phyloP scores from a whole-genome alignment of 768 basidiomycete species.

The Trametes meyenii region DNA sequence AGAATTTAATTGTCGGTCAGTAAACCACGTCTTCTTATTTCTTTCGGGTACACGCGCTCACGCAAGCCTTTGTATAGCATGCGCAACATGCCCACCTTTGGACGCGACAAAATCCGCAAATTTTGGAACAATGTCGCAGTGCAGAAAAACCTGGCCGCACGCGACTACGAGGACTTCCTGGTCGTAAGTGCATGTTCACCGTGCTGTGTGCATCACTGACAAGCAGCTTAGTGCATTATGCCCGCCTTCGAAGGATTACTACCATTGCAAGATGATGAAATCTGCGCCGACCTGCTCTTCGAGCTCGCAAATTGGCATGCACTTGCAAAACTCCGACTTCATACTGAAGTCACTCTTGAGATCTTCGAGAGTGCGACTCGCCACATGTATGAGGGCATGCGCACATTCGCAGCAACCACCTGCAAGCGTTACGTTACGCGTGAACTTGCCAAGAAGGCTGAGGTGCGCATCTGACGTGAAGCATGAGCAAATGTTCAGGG shows the following conservation, averaged over 20 bases:
- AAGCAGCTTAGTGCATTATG: slow-evolving; percentile 24
- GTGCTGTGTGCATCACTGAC: background rate
- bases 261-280: slow-evolving; percentile 20
- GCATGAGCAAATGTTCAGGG: background rate
- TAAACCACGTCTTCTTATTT: background rate
- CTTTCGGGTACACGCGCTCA: background rate
- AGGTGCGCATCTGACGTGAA: slow-evolving; percentile 3
- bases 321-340: slow-evolving; percentile 44
- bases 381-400: background rate
- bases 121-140: slow-evolving; percentile 30
- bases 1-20: slow-evolving; percentile 22
- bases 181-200: slow-evolving; percentile 34
- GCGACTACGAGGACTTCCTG: slow-evolving; percentile 35
- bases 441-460: slow-evolving; percentile 1
- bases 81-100: slow-evolving; percentile 28
- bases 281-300: slow-evolving; percentile 40
- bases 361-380: slow-evolving; percentile 19
- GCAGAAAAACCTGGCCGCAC: slow-evolving; percentile 33
- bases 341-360: slow-evolving; percentile 38
- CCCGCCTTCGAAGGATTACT: slow-evolving; percentile 42
- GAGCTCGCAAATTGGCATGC: slow-evolving; percentile 41
- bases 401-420: background rate
- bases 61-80: background rate
- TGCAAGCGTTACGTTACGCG: background rate
- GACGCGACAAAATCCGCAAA: slow-evolving; percentile 28